A percentile compares a stretch with the other conserved stretches of the same genome.
These are phyloP conservation scores for Gymnopus androsaceus DNA, from an alignment of 1,284 basidiomycete genomes.

Conservation along the genomic window DNA sequence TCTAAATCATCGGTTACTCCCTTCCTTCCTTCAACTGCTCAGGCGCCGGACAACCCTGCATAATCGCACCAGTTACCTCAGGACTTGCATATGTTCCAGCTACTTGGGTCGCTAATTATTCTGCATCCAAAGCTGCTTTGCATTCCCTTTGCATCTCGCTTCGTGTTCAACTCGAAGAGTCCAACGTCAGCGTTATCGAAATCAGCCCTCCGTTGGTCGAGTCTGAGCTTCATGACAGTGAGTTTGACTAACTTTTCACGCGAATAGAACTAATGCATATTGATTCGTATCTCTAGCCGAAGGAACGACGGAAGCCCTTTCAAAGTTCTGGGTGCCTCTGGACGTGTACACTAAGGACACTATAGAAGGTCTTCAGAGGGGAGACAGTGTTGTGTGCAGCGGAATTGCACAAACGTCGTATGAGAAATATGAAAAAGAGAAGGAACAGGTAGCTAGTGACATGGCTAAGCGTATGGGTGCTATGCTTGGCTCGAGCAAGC, in stretches of 20 bases:
- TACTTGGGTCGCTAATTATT: conserved; percentile 50
- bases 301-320: conserved; percentile 48
- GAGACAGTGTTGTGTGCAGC: conserved; percentile 41
- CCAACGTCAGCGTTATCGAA: conserved; percentile 58
- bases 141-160: conserved; percentile 56
- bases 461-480: conserved; percentile 2
- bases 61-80: conserved; percentile 57
- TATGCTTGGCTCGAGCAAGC: too few relatives aligned
- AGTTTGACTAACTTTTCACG: conserved; percentile 22
- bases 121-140: conserved; percentile 64
- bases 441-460: conserved; percentile 5
- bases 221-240: conserved; percentile 67
- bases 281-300: conserved; percentile 37
- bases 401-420: conserved; percentile 30
- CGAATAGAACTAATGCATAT: neutral
- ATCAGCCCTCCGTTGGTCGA: conserved; percentile 68
- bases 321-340: conserved; percentile 63
- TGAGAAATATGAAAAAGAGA: conserved; percentile 30
- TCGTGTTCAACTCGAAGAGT: conserved; percentile 47
- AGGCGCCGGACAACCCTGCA: conserved; percentile 48
- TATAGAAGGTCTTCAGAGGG: conserved; percentile 50
- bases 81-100: conserved; percentile 49
- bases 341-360: conserved; percentile 48
- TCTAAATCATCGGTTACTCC: conserved; percentile 17
- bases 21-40: too few relatives aligned